Evolutionary conservation across 139 green algal species (phyloP).

Genomic region (Micromonas pusilla): DNA sequence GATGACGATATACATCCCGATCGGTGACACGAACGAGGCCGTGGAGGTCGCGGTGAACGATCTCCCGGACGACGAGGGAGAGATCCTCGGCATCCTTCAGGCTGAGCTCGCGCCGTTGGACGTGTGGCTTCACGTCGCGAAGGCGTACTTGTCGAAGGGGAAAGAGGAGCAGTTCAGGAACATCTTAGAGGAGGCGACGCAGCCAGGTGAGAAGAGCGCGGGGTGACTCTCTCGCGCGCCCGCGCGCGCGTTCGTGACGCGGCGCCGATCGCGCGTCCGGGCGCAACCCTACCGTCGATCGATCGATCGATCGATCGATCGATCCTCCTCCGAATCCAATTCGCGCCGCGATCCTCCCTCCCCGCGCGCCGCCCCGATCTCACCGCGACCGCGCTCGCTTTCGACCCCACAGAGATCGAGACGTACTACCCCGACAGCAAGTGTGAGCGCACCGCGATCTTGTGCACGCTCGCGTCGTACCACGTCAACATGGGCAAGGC

Average conservation of each 20-base stretch:
- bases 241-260: neutral
- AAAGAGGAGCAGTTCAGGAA: conserved; percentile 14
- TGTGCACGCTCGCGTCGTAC: conserved; percentile 2
- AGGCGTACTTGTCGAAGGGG: conserved; percentile 9
- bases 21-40: neutral
- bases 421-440: conserved; percentile 1
- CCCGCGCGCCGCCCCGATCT: neutral
- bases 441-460: neutral
- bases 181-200: neutral
- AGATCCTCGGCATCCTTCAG: conserved; percentile 8
- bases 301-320: neutral
- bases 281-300: neutral
- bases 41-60: neutral
- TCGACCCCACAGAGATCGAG: conserved; percentile 19
- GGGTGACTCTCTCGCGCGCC: neutral
- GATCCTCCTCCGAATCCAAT: neutral
- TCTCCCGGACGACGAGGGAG: neutral
- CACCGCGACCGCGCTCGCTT: neutral
- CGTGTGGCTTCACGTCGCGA: conserved; percentile 2
- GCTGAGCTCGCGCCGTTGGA: conserved; percentile 12
- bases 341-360: neutral
- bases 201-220: conserved; percentile 1
- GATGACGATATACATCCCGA: neutral
- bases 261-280: neutral
- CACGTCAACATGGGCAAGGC: neutral